phyloP scores from a whole-genome alignment of 768 basidiomycete genomes.

The Atractiella rhizophila region DNA sequence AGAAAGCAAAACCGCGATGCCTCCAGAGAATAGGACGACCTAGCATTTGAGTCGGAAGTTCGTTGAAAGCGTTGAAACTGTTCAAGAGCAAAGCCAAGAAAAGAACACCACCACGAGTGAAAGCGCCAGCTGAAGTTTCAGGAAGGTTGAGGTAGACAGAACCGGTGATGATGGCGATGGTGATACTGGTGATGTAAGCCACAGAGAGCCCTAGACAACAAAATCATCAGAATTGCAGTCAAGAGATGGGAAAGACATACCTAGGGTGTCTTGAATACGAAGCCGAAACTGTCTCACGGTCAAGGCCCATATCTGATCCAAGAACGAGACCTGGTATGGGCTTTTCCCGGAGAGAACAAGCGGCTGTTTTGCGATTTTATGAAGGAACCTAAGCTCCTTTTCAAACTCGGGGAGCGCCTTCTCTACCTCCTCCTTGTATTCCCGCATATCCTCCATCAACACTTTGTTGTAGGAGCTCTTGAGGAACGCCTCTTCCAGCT shows the following conservation, averaged over 20 bases:
- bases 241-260: too few species aligned
- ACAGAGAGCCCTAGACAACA: constrained; percentile 50
- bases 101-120: constrained; percentile 62
- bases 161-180: constrained; percentile 24
- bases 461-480: constrained; percentile 27
- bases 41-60: constrained; percentile 37
- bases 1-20: constrained; percentile 26
- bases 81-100: constrained; percentile 28
- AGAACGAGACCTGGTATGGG: constrained; percentile 58
- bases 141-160: constrained; percentile 40
- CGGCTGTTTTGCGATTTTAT: too few species aligned
- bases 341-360: too few species aligned
- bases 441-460: constrained; percentile 25
- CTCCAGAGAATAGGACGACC: constrained; percentile 40
- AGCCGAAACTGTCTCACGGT: constrained; percentile 44
- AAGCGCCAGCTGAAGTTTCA: constrained; percentile 47
- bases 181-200: constrained; percentile 36
- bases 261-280: constrained; percentile 43
- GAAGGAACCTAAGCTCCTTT: background rate
- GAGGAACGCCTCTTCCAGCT: constrained; percentile 39
- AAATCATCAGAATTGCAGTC: too few species aligned
- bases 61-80: constrained; percentile 35
- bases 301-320: constrained; percentile 44
- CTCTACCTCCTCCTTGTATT: constrained; percentile 7
- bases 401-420: background rate